Evolutionary conservation across 176 grass and related monocot genomes (phyloP).

Genomic region (Carex cristatella): DNA sequence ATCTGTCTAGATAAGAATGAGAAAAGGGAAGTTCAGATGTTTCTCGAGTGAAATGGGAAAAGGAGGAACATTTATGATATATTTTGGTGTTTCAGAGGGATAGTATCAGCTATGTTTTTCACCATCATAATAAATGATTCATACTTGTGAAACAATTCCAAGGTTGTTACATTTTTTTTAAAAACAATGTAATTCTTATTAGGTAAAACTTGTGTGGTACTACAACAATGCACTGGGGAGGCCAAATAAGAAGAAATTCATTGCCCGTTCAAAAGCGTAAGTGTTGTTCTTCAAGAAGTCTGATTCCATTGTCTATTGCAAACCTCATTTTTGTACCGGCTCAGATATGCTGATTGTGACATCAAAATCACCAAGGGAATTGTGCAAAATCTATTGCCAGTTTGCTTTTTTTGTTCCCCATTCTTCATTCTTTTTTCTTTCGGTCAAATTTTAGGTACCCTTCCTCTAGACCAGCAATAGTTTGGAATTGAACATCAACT

Average conservation of each 20-base stretch:
- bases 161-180: neutral
- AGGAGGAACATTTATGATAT: neutral
- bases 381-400: neutral
- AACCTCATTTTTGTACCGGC: neutral
- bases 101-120: neutral
- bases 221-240: constrained; percentile 97
- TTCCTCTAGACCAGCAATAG: neutral
- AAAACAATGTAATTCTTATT: neutral
- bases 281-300: neutral
- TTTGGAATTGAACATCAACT: neutral
- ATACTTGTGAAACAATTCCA: neutral
- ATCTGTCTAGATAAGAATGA: neutral
- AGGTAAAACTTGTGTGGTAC: constrained; percentile 99
- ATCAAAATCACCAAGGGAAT: neutral
- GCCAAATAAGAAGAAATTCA: constrained; percentile 97
- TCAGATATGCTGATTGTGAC: neutral
- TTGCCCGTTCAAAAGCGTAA: constrained; percentile 91
- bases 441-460: neutral
- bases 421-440: neutral
- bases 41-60: neutral
- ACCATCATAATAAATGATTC: neutral
- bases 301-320: neutral
- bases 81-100: neutral
- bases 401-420: neutral
- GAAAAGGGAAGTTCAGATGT: neutral